Conservation (phyloP, 441 rosid genomes). For the Dalechampia spathulata region DNA sequence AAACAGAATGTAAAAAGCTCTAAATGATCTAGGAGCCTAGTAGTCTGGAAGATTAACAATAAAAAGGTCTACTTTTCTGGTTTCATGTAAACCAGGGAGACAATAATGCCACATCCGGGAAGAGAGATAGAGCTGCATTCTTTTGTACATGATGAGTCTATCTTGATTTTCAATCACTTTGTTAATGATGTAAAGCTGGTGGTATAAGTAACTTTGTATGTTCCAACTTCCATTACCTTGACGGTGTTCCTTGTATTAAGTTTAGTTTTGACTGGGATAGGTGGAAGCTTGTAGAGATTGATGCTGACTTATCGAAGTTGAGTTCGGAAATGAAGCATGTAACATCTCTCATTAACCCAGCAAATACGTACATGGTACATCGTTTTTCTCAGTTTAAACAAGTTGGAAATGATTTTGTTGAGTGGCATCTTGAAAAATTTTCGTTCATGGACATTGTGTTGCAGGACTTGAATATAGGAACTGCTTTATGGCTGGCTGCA, state of each 20-base stretch:
- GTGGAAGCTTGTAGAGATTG: conserved; percentile 87
- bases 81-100: background rate
- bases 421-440: background rate
- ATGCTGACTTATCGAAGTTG: conserved; percentile 73
- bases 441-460: conserved; percentile 9
- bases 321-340: conserved; percentile 61
- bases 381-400: background rate
- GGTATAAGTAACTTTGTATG: too few species aligned
- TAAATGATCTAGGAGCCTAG: background rate
- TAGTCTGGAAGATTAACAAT: background rate
- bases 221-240: too few species aligned
- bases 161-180: background rate
- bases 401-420: background rate
- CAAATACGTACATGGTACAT: conserved; percentile 86
- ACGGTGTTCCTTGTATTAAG: conserved; percentile 2
- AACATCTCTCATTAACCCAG: conserved; percentile 73
- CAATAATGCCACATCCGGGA: background rate
- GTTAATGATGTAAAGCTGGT: too few species aligned
- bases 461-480: conserved; percentile 91
- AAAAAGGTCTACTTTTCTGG: background rate
- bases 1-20: background rate
- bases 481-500: conserved; percentile 92
- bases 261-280: conserved; percentile 30
- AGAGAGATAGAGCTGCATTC: background rate
- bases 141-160: background rate